phyloP scores from a whole-genome alignment of 1,284 basidiomycete genomes.

The Marasmius fiardii region DNA sequence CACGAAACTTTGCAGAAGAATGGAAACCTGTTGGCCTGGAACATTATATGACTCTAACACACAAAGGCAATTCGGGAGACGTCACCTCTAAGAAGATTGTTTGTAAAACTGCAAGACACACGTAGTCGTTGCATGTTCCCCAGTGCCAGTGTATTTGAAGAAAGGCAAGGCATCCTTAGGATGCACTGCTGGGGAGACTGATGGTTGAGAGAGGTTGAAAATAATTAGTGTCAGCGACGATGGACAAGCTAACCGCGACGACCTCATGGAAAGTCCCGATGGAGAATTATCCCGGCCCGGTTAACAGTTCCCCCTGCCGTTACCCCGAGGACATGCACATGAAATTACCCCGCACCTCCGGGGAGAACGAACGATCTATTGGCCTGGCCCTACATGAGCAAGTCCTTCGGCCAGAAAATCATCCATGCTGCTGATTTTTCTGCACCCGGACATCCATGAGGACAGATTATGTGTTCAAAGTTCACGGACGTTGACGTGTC shows the following conservation, averaged over 20 bases:
- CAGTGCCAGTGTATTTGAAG: constrained; percentile 24
- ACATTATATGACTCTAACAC: not conserved
- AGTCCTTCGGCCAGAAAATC: too few species aligned
- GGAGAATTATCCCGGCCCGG: too few species aligned
- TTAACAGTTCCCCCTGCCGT: too few species aligned
- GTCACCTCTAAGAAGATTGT: not conserved
- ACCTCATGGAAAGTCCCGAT: not conserved
- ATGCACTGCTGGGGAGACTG: constrained; percentile 1
- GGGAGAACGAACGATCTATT: too few species aligned
- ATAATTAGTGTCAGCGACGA: too few species aligned
- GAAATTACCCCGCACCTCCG: too few species aligned
- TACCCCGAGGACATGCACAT: too few species aligned
- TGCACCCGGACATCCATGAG: too few species aligned
- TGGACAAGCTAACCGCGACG: not conserved
- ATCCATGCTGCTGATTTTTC: too few species aligned
- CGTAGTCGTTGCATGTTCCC: constrained; percentile 16
- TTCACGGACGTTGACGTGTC: too few species aligned
- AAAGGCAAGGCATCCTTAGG: constrained; percentile 30
- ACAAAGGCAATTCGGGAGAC: not conserved
- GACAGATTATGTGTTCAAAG: too few species aligned
- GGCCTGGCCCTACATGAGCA: too few species aligned
- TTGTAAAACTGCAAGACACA: not conserved
- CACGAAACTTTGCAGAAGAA: constrained; percentile 9
- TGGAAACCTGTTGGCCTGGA: constrained; percentile 10
- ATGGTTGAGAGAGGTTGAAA: constrained; percentile 1